phyloP scores from a whole-genome alignment of 257 asterid genomes.

The Lycium ferocissimum region DNA sequence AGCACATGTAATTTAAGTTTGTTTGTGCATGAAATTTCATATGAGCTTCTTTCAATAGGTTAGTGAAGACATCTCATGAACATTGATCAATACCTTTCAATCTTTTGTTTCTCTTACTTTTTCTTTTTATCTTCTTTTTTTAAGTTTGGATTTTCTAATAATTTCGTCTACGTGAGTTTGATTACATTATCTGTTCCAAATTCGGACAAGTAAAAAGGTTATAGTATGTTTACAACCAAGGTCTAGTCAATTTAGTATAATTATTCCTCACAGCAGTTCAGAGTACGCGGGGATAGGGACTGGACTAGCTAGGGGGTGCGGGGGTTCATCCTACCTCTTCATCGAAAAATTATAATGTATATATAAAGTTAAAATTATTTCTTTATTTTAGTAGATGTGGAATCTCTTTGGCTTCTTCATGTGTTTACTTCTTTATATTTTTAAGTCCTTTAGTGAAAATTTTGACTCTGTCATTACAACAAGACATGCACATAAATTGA shows the following conservation, averaged over 20 bases:
- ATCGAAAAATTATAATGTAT: neutral
- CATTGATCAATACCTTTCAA: conserved; percentile 19
- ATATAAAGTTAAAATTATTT: neutral
- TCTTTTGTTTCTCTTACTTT: neutral
- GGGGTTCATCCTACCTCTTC: neutral
- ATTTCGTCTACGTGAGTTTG: neutral
- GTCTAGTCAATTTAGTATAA: neutral
- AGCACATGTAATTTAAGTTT: neutral
- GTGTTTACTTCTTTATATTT: neutral
- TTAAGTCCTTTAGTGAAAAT: neutral
- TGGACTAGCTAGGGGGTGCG: neutral
- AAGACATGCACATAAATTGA: neutral
- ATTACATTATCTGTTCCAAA: neutral
- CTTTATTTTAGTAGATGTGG: neutral
- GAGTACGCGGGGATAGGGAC: neutral
- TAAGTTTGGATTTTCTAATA: neutral
- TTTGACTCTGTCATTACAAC: neutral
- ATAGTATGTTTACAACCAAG: neutral
- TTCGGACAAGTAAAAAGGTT: neutral
- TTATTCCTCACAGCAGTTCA: neutral
- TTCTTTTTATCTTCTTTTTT: neutral
- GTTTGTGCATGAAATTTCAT: neutral
- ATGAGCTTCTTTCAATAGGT: neutral
- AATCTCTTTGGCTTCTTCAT: neutral
- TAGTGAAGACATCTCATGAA: neutral